These are phyloP conservation scores for Theobroma grandiflorum DNA, from an alignment of 441 rosid species.

Conservation along the genomic window DNA sequence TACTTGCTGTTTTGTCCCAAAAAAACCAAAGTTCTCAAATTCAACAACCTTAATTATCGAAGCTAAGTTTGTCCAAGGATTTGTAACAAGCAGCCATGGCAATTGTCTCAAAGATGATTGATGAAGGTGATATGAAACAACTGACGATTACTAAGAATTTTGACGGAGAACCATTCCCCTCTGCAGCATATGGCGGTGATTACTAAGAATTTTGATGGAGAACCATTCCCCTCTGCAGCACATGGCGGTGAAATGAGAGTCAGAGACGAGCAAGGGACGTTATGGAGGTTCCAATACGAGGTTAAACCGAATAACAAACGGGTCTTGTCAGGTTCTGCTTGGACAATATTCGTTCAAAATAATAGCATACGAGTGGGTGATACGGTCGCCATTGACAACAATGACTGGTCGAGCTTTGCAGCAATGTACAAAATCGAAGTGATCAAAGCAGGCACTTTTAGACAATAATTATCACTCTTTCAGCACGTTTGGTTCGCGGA, in stretches of 20 bases:
- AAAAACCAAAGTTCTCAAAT: neutral
- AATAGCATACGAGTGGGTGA: neutral
- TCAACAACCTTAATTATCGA: neutral
- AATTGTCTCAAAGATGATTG: neutral
- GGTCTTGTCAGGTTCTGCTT: neutral
- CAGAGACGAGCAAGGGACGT: fast-evolving
- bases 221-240: neutral
- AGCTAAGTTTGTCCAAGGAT: neutral
- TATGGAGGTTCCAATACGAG: neutral
- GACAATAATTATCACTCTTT: too few relatives aligned
- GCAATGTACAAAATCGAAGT: neutral
- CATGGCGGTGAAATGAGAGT: neutral
- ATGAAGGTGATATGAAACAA: neutral
- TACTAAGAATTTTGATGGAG: too few relatives aligned
- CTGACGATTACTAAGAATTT: neutral
- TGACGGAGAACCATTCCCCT: neutral
- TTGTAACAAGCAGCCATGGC: neutral
- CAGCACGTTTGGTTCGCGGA: too few relatives aligned
- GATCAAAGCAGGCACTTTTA: neutral
- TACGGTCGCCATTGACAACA: neutral
- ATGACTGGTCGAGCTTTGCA: neutral
- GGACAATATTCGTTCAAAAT: neutral
- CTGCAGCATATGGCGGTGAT: neutral
- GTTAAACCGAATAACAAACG: neutral
- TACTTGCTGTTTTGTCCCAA: neutral